Evolutionary conservation across 1,139 yeast species (phyloP).

Genomic region (Hansenula sp.): DNA sequence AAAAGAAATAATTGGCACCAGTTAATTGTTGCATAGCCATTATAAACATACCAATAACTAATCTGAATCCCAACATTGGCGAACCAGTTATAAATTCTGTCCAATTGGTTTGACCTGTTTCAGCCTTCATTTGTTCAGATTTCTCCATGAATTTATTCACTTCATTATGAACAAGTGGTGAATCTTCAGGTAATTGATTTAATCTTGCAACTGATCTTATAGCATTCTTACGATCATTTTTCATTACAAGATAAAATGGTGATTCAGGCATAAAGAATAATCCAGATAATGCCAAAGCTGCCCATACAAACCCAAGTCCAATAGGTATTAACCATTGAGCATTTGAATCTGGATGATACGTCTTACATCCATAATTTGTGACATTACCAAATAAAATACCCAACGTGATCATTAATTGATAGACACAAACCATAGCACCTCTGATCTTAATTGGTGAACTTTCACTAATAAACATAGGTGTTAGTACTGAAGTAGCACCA

Average conservation of each 20-base stretch:
- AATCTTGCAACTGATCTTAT: slow-evolving; percentile 18
- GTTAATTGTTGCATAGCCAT: slow-evolving; percentile 46
- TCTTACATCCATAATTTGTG: slow-evolving; percentile 43
- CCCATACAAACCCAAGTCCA: slow-evolving; percentile 44
- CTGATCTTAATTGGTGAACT: slow-evolving; percentile 61
- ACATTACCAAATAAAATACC: slow-evolving; percentile 45
- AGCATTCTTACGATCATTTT: slow-evolving; percentile 29
- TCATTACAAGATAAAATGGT: slow-evolving; percentile 40
- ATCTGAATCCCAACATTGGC: slow-evolving; percentile 42
- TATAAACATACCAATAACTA: slow-evolving; percentile 38
- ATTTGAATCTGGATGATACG: slow-evolving; percentile 12
- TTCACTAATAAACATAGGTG: slow-evolving; percentile 64
- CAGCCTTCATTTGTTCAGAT: slow-evolving; percentile 55
- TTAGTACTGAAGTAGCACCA: slow-evolving; percentile 52
- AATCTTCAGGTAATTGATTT: not conserved
- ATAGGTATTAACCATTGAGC: slow-evolving; percentile 46
- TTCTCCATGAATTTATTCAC: slow-evolving; percentile 57
- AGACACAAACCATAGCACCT: slow-evolving; percentile 61
- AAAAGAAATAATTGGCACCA: slow-evolving; percentile 43
- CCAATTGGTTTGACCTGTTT: not conserved
- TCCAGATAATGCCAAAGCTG: slow-evolving; percentile 40
- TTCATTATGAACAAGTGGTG: slow-evolving; percentile 25
- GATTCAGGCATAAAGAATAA: slow-evolving; percentile 48
- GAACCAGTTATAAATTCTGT: slow-evolving; percentile 33
- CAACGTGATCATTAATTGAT: slow-evolving; percentile 58